These are phyloP conservation scores for Phaseolus coccineus DNA, from an alignment of 331 rosid genomes.

Conservation along the genomic window DNA sequence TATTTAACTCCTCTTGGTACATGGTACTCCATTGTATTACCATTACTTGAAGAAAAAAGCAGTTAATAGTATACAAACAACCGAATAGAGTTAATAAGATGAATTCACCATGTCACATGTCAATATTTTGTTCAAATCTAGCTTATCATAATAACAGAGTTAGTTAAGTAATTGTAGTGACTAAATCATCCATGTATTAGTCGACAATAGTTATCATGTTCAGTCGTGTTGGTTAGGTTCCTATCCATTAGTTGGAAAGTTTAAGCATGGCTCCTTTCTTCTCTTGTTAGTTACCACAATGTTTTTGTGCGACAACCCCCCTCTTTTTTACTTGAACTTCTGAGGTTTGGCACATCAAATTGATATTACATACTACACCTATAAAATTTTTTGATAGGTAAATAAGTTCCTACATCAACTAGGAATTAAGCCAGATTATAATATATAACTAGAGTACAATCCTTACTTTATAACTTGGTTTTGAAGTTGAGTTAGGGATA, in stretches of 20 bases:
- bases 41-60: neutral
- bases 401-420: neutral
- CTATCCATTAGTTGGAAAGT: neutral
- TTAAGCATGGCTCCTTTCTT: too few relatives aligned
- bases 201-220: neutral
- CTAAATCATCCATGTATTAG: neutral
- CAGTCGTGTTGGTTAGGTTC: neutral
- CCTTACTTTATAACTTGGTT: too few relatives aligned
- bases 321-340: neutral
- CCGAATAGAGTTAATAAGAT: too few relatives aligned
- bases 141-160: neutral
- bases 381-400: neutral
- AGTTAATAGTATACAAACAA: neutral
- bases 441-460: too few relatives aligned
- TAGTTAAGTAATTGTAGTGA: neutral
- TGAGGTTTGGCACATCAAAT: neutral
- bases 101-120: neutral
- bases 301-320: neutral
- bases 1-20: constrained; percentile 2
- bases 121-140: constrained; percentile 5
- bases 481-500: too few relatives aligned
- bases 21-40: neutral
- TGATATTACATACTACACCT: neutral
- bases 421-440: too few relatives aligned
- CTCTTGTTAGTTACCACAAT: neutral